Evolutionary conservation across 768 basidiomycete genomes (phyloP).

Genomic region (Amanita pallidorosea): DNA sequence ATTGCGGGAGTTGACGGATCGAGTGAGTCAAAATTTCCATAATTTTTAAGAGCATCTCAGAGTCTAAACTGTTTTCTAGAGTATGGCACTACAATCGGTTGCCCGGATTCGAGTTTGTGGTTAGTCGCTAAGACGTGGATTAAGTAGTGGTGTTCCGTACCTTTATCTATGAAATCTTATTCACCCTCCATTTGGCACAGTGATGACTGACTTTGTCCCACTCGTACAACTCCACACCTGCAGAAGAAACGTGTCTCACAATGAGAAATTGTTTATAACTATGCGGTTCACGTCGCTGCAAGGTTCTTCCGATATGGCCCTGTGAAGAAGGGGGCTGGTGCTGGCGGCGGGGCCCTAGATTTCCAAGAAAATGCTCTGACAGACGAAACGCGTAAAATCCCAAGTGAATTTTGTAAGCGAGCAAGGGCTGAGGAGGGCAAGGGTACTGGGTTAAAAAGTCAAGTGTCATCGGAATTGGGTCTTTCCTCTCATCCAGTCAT

Average conservation of each 20-base stretch:
- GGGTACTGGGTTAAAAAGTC: neutral
- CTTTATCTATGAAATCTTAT: neutral
- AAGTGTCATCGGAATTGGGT: neutral
- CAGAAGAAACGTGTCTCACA: too few species aligned
- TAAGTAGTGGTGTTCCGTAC: neutral
- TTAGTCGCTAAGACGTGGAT: constrained; percentile 11
- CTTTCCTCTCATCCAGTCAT: neutral
- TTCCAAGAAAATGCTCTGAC: neutral
- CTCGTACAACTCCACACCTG: too few species aligned
- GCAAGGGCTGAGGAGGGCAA: neutral
- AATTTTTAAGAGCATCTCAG: neutral
- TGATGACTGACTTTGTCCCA: too few species aligned
- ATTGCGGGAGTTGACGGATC: constrained; percentile 39
- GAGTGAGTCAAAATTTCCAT: constrained; percentile 20
- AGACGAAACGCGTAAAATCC: neutral
- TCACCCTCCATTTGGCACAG: neutral
- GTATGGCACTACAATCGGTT: constrained; percentile 42
- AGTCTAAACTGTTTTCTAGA: constrained; percentile 13
- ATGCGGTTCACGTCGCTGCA: too few species aligned
- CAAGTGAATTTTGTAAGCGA: neutral
- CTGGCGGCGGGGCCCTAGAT: too few species aligned
- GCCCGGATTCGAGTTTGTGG: constrained; percentile 43
- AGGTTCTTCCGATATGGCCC: too few species aligned
- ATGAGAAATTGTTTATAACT: too few species aligned
- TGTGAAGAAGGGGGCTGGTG: too few species aligned